Evolutionary conservation across 306 rosid species (phyloP).

Genomic region (Inga leiocalycina): DNA sequence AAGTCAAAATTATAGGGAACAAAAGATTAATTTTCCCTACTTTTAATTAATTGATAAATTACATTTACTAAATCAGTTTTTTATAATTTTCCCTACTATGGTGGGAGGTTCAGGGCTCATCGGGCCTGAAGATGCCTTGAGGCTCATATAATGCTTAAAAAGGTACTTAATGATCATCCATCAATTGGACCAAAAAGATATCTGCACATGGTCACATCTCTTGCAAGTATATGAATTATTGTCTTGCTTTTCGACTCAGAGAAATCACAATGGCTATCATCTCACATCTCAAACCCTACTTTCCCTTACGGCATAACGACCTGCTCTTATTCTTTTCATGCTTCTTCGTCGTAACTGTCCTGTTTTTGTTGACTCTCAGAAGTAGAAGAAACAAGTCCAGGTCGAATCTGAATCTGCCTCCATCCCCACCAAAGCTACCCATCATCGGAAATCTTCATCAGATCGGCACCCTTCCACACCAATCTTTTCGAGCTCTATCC

Average conservation of each 20-base stretch:
- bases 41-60: no score
- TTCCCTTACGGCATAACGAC: not conserved
- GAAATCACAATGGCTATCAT: not conserved
- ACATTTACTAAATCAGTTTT: no score
- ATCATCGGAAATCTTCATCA: conserved; percentile 47
- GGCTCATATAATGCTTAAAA: no score
- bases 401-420: conserved; percentile 30
- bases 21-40: no score
- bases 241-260: no score
- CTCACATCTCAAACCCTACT: not conserved
- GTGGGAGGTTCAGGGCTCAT: no score
- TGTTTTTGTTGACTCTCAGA: not conserved
- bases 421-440: conserved; percentile 45
- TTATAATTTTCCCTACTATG: no score
- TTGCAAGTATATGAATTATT: not conserved
- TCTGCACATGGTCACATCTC: no score
- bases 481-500: conserved; percentile 21
- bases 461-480: conserved; percentile 42
- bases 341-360: not conserved
- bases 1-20: no score
- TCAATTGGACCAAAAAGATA: no score
- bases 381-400: not conserved
- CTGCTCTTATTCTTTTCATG: not conserved
- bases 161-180: no score
- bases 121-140: no score